A percentile compares a stretch with the other conserved stretches of the same genome.
These are phyloP conservation scores for Xylaria castorea DNA, from an alignment of 495 filamentous ascomycete genomes.

Conservation along the genomic window DNA sequence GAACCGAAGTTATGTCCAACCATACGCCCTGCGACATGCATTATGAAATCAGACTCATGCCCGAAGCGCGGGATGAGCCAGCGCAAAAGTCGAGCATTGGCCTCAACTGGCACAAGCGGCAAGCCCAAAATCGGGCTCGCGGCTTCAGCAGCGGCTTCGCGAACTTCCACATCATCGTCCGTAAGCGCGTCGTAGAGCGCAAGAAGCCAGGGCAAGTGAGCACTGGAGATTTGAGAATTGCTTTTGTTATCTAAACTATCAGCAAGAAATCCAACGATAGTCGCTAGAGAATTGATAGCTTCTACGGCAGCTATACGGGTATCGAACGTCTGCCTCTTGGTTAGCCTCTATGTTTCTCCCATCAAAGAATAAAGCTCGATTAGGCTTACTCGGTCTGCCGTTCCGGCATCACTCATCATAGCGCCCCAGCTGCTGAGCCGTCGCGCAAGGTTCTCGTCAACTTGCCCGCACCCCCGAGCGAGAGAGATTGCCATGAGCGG, in stretches of 20 bases:
- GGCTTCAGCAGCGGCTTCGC: conserved; percentile 65
- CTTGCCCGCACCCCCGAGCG: conserved; percentile 16
- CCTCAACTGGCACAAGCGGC: conserved; percentile 48
- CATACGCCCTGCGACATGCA: conserved; percentile 45
- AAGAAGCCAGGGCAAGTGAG: conserved; percentile 49
- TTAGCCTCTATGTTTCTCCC: conserved; percentile 22
- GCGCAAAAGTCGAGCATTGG: conserved; percentile 44
- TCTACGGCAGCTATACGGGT: conserved; percentile 64
- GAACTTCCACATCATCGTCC: conserved; percentile 91
- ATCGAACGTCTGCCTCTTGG: conserved; percentile 63
- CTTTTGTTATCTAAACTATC: conserved; percentile 32
- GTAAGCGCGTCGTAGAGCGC: conserved; percentile 66
- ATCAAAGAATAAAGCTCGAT: background rate
- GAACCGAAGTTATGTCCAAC: conserved; percentile 35
- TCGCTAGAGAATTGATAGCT: conserved; percentile 46
- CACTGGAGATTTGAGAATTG: conserved; percentile 25
- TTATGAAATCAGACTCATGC: conserved; percentile 37
- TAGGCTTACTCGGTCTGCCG: conserved; percentile 51
- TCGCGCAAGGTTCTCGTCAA: conserved; percentile 27
- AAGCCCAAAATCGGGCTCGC: conserved; percentile 47
- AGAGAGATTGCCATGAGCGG: conserved; percentile 45
- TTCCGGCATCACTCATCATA: conserved; percentile 51
- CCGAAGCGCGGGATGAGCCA: conserved; percentile 44
- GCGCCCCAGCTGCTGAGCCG: conserved; percentile 49
- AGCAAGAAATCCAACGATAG: conserved; percentile 32